Conservation (phyloP, 1,284 basidiomycete genomes). For the Ganoderma boninense region DNA sequence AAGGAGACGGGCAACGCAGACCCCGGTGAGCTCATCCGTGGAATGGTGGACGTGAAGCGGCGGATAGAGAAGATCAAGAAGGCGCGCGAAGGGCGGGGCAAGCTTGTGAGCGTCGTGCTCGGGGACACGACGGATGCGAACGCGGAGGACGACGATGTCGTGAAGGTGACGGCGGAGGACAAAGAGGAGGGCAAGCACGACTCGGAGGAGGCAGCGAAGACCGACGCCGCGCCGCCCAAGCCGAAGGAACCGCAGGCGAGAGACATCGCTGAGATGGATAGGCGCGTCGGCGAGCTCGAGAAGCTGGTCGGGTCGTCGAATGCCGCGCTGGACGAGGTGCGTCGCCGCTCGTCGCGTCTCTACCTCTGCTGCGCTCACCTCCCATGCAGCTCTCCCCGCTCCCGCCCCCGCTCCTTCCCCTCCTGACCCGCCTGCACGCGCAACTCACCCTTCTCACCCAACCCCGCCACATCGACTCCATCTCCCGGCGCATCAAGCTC, state of each 20-base stretch:
- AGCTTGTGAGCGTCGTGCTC: constrained; percentile 69
- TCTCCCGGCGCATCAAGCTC: constrained; percentile 92
- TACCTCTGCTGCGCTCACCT: neutral
- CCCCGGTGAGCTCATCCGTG: constrained; percentile 78
- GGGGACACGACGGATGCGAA: constrained; percentile 49
- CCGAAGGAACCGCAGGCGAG: constrained; percentile 43
- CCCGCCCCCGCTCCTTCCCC: constrained; percentile 83
- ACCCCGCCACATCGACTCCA: constrained; percentile 96
- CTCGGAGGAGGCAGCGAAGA: constrained; percentile 26
- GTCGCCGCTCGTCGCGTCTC: constrained; percentile 24
- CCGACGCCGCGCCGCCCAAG: constrained; percentile 34
- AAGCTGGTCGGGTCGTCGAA: constrained; percentile 80
- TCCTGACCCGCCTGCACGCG: constrained; percentile 84
- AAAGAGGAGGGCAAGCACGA: constrained; percentile 9
- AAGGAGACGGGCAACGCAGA: constrained; percentile 67
- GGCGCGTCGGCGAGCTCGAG: constrained; percentile 82
- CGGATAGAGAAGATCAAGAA: constrained; percentile 73
- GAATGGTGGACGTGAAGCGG: constrained; percentile 74
- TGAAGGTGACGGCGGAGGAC: constrained; percentile 16
- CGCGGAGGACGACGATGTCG: constrained; percentile 31
- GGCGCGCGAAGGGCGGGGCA: constrained; percentile 69
- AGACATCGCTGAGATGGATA: constrained; percentile 78
- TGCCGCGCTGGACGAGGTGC: constrained; percentile 77
- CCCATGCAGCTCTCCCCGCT: constrained; percentile 63
- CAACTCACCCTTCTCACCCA: constrained; percentile 92